Evolutionary conservation across 2,329 filamentous ascomycete genomes (phyloP), one percentile per base, ranked within the genome.

Genomic region (Biscogniauxia mediterranea): DNA sequence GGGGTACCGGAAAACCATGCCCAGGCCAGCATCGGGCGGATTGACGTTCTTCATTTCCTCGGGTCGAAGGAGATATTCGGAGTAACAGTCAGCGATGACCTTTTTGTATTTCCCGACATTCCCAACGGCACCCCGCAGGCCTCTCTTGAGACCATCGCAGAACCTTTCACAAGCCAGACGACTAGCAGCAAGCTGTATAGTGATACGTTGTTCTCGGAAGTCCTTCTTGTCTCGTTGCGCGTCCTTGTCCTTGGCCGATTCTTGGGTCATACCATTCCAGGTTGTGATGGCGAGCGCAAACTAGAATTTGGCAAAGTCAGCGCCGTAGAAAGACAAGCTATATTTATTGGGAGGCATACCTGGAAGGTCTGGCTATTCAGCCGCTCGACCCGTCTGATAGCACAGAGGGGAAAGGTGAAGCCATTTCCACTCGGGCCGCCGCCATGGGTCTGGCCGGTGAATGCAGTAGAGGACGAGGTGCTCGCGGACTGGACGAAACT

Each of bases 261-360:
- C 83, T 71, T 84, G 79, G 69, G 82, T 78, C 75, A 91, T 77
- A 68, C 87, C 82, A 81, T 97, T 98, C 92, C 94, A 98, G 1
- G 94, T 97, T 3, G 93, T 97, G 70, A 99, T 91, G 13, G 93
- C 90, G 54, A 99, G 86, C 9, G 95, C 92, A 78, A 98, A 99
- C 84, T 89, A 70, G 21, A 28, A 23, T 49, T 49, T 32, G 51
- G 42, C 65, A 72, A 56, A 70, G 64, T 58, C 53, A 60, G 50
- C n/a, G 46, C 61, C 21, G 63, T 49, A 17, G 42, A 23, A 21
- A 55, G 9, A 26, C 28, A 15, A 56, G 46, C 20, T 55, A 17
- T 8, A 54, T 58, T 2, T 20, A 46, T 56, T 38, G 26, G 23
- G 9, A 51, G 25, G 19, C 71, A 66, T 77, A 87, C 85, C 78